A percentile compares a stretch with the other conserved stretches of the same genome.
These are phyloP conservation scores for Delitschia confertaspora DNA, from an alignment of 495 filamentous ascomycete genomes.

Conservation along the genomic window DNA sequence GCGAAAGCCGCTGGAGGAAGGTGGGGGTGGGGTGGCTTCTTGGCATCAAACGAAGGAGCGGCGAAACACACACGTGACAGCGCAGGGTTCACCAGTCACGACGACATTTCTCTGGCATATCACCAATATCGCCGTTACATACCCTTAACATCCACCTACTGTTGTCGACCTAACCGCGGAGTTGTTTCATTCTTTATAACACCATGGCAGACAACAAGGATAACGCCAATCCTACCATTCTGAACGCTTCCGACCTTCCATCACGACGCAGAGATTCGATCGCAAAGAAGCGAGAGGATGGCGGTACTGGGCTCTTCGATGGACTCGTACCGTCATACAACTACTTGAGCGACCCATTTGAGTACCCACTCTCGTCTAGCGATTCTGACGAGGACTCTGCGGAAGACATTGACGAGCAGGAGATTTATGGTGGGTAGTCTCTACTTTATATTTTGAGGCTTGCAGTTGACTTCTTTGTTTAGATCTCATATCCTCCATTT, in stretches of 20 bases:
- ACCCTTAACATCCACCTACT: no score
- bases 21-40: no score
- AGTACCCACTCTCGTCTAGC: conserved; percentile 35
- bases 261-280: conserved; percentile 51
- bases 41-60: no score
- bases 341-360: conserved; percentile 49
- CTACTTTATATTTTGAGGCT: conserved; percentile 3
- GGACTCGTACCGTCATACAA: conserved; percentile 38
- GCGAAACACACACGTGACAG: no score
- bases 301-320: conserved; percentile 40
- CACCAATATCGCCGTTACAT: neutral
- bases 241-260: conserved; percentile 86
- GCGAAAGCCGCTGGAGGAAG: no score
- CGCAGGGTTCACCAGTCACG: no score
- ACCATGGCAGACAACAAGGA: conserved; percentile 50
- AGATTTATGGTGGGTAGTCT: conserved; percentile 82
- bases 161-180: no score
- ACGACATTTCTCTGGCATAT: no score
- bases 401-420: conserved; percentile 90
- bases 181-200: neutral
- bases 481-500: conserved; percentile 91
- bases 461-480: conserved; percentile 22
- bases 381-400: conserved; percentile 54
- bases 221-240: conserved; percentile 91
- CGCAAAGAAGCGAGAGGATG: conserved; percentile 37